phyloP scores from a whole-genome alignment of 2,329 filamentous ascomycete species.

The Pochonia chlamydosporia region DNA sequence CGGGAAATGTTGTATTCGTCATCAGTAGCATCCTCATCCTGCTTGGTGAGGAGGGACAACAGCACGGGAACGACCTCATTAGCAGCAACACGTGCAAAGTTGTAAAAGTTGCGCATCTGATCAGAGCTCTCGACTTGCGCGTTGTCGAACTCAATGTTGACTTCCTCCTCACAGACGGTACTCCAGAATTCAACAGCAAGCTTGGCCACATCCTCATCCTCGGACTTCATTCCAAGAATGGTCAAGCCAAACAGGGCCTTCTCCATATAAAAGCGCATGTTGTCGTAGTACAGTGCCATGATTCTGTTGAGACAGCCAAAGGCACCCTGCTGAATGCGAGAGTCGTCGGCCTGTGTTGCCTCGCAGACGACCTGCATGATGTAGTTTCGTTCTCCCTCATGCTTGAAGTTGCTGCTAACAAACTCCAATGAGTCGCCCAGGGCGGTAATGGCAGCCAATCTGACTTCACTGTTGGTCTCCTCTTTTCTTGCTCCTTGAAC shows the following conservation, averaged over 20 bases:
- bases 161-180: slow-evolving; percentile 99
- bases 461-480: slow-evolving; percentile 85
- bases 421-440: slow-evolving; percentile 97
- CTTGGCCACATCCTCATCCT: slow-evolving; percentile 97
- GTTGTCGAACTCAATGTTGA: slow-evolving; percentile 97
- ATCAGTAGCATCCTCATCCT: slow-evolving; percentile 93
- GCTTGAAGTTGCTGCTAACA: slow-evolving; percentile 96
- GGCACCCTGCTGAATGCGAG: slow-evolving; percentile 87
- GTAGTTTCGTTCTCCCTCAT: slow-evolving; percentile 98
- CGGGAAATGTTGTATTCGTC: slow-evolving; percentile 97
- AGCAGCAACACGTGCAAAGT: slow-evolving; percentile 89
- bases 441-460: slow-evolving; percentile 86
- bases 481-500: slow-evolving; percentile 97
- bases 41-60: slow-evolving; percentile 82
- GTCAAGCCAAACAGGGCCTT: slow-evolving; percentile 97
- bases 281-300: slow-evolving; percentile 98
- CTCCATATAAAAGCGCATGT: slow-evolving; percentile 99
- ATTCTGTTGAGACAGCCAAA: slow-evolving; percentile 98
- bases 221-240: slow-evolving; percentile 96
- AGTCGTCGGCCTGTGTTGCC: slow-evolving; percentile 89
- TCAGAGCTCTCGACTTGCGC: slow-evolving; percentile 66
- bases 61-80: slow-evolving; percentile 92
- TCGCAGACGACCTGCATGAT: slow-evolving; percentile 99
- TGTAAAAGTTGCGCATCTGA: slow-evolving; percentile 88
- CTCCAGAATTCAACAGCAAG: slow-evolving; percentile 99